Base-by-base conservation (phyloP, 805 yeast species). In the Nakazawaea ishiwadae region DNA sequence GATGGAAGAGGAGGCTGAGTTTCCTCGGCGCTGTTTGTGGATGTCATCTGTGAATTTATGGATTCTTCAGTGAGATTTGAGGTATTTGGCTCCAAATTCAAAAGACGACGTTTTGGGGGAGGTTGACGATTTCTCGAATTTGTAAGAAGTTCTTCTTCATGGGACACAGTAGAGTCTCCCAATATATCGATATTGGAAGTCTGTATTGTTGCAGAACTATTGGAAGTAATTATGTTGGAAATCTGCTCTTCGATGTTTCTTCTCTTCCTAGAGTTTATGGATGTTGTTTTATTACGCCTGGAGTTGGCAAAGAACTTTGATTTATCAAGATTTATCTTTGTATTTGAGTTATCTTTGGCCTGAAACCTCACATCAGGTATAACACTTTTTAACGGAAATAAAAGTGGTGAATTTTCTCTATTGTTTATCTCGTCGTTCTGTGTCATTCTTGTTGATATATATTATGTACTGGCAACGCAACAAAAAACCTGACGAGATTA, bases 1-100 rank as follows among this genome's bases (percentile, higher is more conserved):
- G 84, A 79, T 0, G 86, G 87, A 15, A 80, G 63, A 0, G 85
- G 84, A n/a, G 76, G 58, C 44, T 72, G 80, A 35, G 46, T 49
- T 11, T 50, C 40, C 15, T 54, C 71, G 66, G 16, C 54, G n/a
- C 12, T 20, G 23, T 30, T 32, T 2, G 66, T 58, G 17, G 63
- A 51, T 16, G 37, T 42, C 35, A 37, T 36, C 14, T 29, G 30
- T 8, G 18, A 14, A 3, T 11, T 12, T 9, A 18, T 18, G 4
- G 35, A 28, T 19, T 32, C 42, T n/a, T 39, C 42, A n/a, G 34
- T 37, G 4, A 37, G 16, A 19, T 31, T 37, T 9, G 34, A 9
- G 9, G 8, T 29, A n/a, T 14, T 37, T 7, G 33, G 11, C n/a
- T 30, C 34, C 15, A 21, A 15, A n/a, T 29, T 37, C 29, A 37